Percentiles rank a stretch among this genome's conserved stretches.
Conservation (phyloP, 2,329 filamentous ascomycete genomes). For the Epichloe glyceriae region DNA sequence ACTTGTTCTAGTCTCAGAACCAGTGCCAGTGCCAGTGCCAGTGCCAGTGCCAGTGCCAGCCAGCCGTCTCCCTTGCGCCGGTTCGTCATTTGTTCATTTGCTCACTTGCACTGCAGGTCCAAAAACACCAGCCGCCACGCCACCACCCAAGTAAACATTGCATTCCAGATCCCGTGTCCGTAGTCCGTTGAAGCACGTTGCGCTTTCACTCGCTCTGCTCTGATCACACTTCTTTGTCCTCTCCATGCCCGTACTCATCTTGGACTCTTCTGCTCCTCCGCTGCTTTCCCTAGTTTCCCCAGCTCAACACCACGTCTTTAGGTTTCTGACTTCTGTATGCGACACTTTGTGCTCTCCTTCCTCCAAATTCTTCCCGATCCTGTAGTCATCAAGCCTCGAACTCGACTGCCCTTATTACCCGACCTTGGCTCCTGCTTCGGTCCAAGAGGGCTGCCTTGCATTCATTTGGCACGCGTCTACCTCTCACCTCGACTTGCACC, state of each 20-base stretch:
- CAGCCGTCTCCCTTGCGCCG: conserved; percentile 5
- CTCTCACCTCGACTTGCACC: background rate
- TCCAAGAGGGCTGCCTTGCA: background rate
- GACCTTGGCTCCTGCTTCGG: conserved; percentile 2
- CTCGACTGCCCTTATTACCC: background rate
- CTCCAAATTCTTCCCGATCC: background rate
- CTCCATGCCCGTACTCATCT: background rate
- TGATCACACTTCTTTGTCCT: background rate
- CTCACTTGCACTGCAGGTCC: conserved; percentile 1
- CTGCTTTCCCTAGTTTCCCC: background rate
- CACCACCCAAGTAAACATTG: conserved; percentile 8
- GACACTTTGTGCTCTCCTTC: background rate
- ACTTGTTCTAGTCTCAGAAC: conserved; percentile 7
- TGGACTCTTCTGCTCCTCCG: background rate
- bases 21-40: background rate
- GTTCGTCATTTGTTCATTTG: conserved; percentile 1
- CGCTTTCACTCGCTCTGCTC: conserved; percentile 6
- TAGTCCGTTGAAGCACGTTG: background rate
- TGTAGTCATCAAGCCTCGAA: background rate
- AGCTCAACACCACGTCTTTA: background rate
- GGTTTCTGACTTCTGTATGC: background rate
- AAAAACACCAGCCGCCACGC: conserved; percentile 9
- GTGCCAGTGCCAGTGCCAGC: conserved; percentile 8
- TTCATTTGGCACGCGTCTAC: conserved; percentile 1
- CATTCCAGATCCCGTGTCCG: conserved; percentile 9